Conservation (phyloP, 2,329 filamentous ascomycete genomes). For the Blumeria graminis region DNA sequence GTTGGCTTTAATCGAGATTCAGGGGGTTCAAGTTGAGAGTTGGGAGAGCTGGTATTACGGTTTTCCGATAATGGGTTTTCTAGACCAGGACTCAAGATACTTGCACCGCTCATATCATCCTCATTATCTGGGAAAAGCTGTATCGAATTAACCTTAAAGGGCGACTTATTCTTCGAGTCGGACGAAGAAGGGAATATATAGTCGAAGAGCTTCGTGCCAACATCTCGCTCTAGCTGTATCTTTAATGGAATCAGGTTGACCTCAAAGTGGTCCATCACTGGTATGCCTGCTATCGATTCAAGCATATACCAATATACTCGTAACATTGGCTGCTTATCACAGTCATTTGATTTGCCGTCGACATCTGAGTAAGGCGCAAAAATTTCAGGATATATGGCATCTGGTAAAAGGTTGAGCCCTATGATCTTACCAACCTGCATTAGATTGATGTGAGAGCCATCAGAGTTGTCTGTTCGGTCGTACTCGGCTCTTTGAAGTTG, state of each 20-base stretch:
- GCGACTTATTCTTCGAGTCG: constrained; percentile 30
- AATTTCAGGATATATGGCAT: constrained; percentile 90
- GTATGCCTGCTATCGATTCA: constrained; percentile 90
- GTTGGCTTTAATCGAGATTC: constrained; percentile 70
- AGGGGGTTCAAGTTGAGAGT: constrained; percentile 45
- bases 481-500: constrained; percentile 81
- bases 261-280: constrained; percentile 91
- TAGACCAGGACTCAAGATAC: constrained; percentile 8
- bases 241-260: constrained; percentile 82
- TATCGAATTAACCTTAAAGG: constrained; percentile 32
- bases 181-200: constrained; percentile 82
- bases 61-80: constrained; percentile 16
- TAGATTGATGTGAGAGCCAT: constrained; percentile 86
- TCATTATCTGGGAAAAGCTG: constrained; percentile 16
- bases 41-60: constrained; percentile 23
- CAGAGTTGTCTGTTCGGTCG: constrained; percentile 86
- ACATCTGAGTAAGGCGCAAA: constrained; percentile 69
- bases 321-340: constrained; percentile 58
- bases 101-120: constrained; percentile 11
- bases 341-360: constrained; percentile 27
- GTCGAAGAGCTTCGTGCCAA: constrained; percentile 81
- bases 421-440: constrained; percentile 73
- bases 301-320: constrained; percentile 95
- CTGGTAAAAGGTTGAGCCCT: constrained; percentile 69
- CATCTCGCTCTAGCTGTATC: constrained; percentile 77